Evolutionary conservation across 2,329 filamentous ascomycete genomes (phyloP).

Genomic region (Colletotrichum cuscutae): DNA sequence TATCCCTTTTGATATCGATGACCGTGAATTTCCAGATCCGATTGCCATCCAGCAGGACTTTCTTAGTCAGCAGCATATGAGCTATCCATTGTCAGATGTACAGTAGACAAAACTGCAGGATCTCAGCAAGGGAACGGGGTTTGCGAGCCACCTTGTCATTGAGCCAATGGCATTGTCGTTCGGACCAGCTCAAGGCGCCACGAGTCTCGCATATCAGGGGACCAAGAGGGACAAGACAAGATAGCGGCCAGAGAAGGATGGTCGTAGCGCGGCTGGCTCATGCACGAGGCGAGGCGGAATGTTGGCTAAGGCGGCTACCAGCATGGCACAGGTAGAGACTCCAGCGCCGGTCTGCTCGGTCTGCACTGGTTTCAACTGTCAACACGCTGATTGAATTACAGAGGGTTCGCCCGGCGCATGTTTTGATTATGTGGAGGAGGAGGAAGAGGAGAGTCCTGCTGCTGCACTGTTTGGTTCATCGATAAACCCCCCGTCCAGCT

Average conservation of each 20-base stretch:
- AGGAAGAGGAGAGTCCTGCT: neutral
- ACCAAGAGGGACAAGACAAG: neutral
- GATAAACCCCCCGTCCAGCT: constrained; percentile 1
- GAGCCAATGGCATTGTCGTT: constrained; percentile 19
- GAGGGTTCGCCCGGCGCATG: constrained; percentile 11
- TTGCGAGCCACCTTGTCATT: constrained; percentile 6
- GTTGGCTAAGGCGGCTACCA: constrained; percentile 10
- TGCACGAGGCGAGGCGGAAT: constrained; percentile 3
- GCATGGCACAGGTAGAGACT: constrained; percentile 2
- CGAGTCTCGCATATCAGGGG: constrained; percentile 25
- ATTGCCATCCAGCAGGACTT: neutral
- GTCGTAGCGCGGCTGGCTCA: constrained; percentile 21
- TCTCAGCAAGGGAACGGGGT: neutral
- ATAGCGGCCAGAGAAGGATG: constrained; percentile 14
- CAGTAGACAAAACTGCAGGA: neutral
- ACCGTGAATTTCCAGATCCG: neutral
- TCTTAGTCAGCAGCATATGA: neutral
- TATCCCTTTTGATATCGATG: neutral
- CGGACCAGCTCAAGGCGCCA: constrained; percentile 29
- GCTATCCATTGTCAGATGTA: neutral
- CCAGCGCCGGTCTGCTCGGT: constrained; percentile 8
- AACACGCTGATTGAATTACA: constrained; percentile 10
- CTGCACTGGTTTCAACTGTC: constrained; percentile 30
- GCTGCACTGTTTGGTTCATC: constrained; percentile 19
- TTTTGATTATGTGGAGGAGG: neutral